Conservation (phyloP, 768 basidiomycete species). For the Phanerodontia chrysosporium region DNA sequence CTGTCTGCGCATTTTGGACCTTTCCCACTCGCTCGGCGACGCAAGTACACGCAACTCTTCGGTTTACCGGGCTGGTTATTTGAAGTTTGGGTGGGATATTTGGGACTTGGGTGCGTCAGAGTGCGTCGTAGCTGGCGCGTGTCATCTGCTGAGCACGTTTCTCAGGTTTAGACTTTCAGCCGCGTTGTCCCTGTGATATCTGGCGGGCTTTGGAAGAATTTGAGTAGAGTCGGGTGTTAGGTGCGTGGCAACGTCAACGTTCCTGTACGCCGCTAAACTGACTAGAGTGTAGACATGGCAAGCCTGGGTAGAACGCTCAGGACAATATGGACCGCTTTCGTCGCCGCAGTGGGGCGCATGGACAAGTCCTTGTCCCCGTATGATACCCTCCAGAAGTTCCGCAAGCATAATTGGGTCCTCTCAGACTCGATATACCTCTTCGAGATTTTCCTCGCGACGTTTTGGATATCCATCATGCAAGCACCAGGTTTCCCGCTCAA, state of each 20-base stretch:
- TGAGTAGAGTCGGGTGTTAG: neutral
- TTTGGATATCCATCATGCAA: conserved; percentile 75
- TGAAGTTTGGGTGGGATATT: neutral
- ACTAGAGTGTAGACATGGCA: neutral
- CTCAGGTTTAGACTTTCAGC: too few species aligned
- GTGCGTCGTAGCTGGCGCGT: too few species aligned
- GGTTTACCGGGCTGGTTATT: neutral
- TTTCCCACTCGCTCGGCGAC: neutral
- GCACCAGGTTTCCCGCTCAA: conserved; percentile 68
- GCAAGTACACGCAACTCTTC: neutral
- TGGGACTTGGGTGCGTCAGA: neutral
- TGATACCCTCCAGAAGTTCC: conserved; percentile 58
- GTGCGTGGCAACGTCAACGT: neutral
- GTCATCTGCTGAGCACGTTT: too few species aligned
- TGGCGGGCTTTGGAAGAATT: too few species aligned
- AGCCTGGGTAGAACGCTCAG: conserved; percentile 10
- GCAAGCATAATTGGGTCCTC: conserved; percentile 49
- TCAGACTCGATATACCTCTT: conserved; percentile 62
- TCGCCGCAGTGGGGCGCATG: conserved; percentile 58
- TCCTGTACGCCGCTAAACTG: neutral
- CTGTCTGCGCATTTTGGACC: neutral
- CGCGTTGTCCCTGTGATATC: too few species aligned
- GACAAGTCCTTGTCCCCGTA: conserved; percentile 75
- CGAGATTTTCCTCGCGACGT: conserved; percentile 55
- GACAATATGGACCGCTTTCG: conserved; percentile 22